These are phyloP conservation scores for Paramecium pentaurelia DNA, from an alignment of 73 alveolate genomes.

Conservation along the genomic window DNA sequence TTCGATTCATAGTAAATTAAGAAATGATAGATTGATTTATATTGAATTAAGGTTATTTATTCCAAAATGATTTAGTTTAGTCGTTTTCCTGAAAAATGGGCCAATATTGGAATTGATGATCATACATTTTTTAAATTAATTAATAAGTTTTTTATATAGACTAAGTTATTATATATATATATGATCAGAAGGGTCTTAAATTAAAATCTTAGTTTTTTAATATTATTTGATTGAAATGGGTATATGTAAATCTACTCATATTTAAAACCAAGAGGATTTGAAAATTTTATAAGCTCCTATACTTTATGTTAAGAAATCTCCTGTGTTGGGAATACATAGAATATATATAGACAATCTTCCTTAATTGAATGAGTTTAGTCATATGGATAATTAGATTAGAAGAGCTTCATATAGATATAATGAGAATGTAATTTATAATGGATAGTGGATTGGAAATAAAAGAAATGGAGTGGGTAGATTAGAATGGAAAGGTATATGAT, in stretches of 20 bases:
- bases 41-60: not conserved
- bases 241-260: not conserved
- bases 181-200: no score
- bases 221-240: not conserved
- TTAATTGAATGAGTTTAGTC: not conserved
- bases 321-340: not conserved
- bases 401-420: not conserved
- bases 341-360: not conserved
- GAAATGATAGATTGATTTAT: not conserved
- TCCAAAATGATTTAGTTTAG: not conserved
- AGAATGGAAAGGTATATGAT: not conserved
- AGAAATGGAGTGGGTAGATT: not conserved
- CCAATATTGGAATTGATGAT: not conserved
- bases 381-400: not conserved
- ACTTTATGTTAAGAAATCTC: not conserved
- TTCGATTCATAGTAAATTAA: not conserved
- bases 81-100: not conserved
- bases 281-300: not conserved
- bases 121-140: not conserved
- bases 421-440: not conserved
- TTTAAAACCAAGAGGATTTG: not conserved
- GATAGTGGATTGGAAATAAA: not conserved
- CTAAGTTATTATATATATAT: not conserved
- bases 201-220: no score
- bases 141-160: not conserved